Base-by-base conservation (phyloP, 257 asterid species). In the Plantago ovata region DNA sequence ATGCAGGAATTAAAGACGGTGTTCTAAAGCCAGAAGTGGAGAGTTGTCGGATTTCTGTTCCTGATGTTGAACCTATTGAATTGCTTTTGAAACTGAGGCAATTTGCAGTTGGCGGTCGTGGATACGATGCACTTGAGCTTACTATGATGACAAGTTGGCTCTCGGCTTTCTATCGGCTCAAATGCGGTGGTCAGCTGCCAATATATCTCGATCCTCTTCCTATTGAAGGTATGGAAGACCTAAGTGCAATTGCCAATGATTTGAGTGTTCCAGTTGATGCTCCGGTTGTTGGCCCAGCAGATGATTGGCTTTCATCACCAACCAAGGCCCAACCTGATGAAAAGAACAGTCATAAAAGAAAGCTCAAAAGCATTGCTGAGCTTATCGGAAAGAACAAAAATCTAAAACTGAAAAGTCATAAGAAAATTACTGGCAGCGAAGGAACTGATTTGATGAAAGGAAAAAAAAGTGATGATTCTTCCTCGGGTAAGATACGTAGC, bases 311-410 rank as follows among this genome's bases (percentile, higher is more conserved):
- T 4, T 42, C 67, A 62, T 65, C 75, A 3, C 62, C 70, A 9
- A 62, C 73, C 11, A 58, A 53, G 18, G 42, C 33, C 42, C 19
- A 60, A 55, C 56, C 72, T 6, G 77, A 68, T 23, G 85, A 69
- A 42, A 70, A 71, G 63, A 49, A 55, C 15, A 67, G 51, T 50
- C 67, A 53, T 11, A 73, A 68, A 19, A 77, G 82, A 77, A 93
- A 86, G 73, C 82, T 72, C 67, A 92, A 76, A 68, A 81, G 85
- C 53, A 89, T 87, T n/a, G 81, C 91, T 36, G 92, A 77, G 62
- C 72, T 84, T 13, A 69, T 83, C 88, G 70, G 58, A 2, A 40
- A 50, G 28, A 50, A 22, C 28, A 22, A 16, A 1, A 51, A 38
- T 23, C 60, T 28, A 7, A 66, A 58, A 63, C 52, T 46, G 15